Conservation (phyloP, 2,329 filamentous ascomycete genomes). For the Sarocladium brachiariae region DNA sequence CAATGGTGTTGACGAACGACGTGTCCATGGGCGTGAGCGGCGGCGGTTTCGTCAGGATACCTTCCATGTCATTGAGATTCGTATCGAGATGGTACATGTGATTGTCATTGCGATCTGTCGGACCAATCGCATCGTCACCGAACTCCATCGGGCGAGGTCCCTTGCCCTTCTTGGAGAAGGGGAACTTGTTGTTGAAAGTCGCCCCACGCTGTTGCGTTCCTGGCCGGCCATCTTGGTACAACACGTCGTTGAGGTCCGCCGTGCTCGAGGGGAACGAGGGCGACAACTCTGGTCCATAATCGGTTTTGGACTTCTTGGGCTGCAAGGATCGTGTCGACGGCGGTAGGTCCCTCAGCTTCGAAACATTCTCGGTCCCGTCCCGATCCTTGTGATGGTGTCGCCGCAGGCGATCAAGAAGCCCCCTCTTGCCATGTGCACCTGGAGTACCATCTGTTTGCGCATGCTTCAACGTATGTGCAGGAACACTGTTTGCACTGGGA, state of each 20-base stretch:
- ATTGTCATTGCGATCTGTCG: slow-evolving; percentile 51
- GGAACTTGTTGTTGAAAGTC: slow-evolving; percentile 57
- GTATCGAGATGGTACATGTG: slow-evolving; percentile 76
- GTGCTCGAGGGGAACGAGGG: slow-evolving; percentile 28
- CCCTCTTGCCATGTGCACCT: slow-evolving; percentile 42
- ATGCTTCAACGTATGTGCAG: slow-evolving; percentile 21
- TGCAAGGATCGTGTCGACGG: slow-evolving; percentile 47
- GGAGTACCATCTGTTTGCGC: slow-evolving; percentile 44
- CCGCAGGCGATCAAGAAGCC: slow-evolving; percentile 43
- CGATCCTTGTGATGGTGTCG: slow-evolving; percentile 46
- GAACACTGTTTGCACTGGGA: slow-evolving; percentile 61
- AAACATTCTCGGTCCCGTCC: slow-evolving; percentile 37
- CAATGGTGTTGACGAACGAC: slow-evolving; percentile 37
- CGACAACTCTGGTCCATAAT: slow-evolving; percentile 35
- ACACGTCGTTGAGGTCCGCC: slow-evolving; percentile 22
- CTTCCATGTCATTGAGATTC: slow-evolving; percentile 84
- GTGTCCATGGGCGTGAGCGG: slow-evolving; percentile 66
- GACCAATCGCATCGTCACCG: slow-evolving; percentile 52
- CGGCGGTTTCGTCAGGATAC: slow-evolving; percentile 68
- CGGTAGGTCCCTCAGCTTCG: slow-evolving; percentile 41
- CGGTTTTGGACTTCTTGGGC: slow-evolving; percentile 40
- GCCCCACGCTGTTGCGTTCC: slow-evolving; percentile 30
- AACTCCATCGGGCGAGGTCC: slow-evolving; percentile 41
- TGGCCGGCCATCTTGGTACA: slow-evolving; percentile 20
- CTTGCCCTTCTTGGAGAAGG: slow-evolving; percentile 52